Base-by-base conservation (phyloP, 805 yeast genomes). In the Babjeviella inositovora region DNA sequence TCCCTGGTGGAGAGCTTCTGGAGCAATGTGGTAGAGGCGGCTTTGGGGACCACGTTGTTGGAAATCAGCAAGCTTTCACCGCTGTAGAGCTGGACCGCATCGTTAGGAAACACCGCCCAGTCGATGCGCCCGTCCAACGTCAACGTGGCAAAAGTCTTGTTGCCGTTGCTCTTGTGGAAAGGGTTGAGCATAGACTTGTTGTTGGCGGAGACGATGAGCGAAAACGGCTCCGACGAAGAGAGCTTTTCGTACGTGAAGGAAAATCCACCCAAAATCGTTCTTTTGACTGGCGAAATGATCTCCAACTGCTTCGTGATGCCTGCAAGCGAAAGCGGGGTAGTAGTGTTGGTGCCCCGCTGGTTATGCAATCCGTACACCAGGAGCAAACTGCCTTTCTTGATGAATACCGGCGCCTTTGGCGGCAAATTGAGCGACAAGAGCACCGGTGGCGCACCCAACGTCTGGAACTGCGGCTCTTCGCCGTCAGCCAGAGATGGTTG, bases 111-210 rank as follows among this genome's bases (percentile, higher is more conserved):
- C 4, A 72, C 27, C 1, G 73, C 75, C 76, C 77, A 72, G 34
- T 72, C 82, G 11, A 41, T 40, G 1, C 63, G 47, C 2, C 82
- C 82, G 31, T 72, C 76, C 27, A 72, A 37, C 3, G 47, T 29
- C 13, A 72, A 27, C 19, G 44, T 49, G 7, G 55, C 57, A 30
- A 66, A 57, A 3, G 70, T 47, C 22, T 50, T 56, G 11, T 21
- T 27, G 35, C 25, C 20, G 31, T 21, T 30, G 23, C 13, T 30
- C 30, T 22, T 11, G 17, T 8, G 21, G 21, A 19, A 19, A 8
- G 21, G 13, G 21, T 14, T 10, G 11, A 10, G 21, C 21, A 19
- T 19, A 19, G 11, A 19, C 21, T 14, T 8, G 21, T 10, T 8
- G 21, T 8, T 19, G 21, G 11, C 14, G 21, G n/a, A 10, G 11